These are phyloP conservation scores for Solanum bulbocastanum DNA, from an alignment of 257 asterid species.

Conservation along the genomic window DNA sequence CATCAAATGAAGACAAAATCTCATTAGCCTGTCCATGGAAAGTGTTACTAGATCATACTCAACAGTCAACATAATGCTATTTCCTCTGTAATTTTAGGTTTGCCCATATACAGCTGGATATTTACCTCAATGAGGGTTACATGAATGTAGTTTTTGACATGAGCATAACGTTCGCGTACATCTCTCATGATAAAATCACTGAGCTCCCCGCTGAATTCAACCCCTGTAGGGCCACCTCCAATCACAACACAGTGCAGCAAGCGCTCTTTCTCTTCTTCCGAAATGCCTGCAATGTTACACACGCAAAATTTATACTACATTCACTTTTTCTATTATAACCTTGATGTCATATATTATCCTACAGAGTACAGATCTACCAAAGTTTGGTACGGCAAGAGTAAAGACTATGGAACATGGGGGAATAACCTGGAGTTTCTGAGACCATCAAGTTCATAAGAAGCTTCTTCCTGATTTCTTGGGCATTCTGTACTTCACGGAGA, in stretches of 20 bases:
- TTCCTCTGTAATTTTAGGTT: background rate
- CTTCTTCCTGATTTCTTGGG: constrained; percentile 86
- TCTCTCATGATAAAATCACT: constrained; percentile 91
- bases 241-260: constrained; percentile 80
- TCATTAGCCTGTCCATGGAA: constrained; percentile 58
- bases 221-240: constrained; percentile 98
- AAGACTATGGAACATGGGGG: background rate
- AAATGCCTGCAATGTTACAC: constrained; percentile 35
- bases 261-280: constrained; percentile 86
- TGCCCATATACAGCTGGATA: background rate
- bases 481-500: constrained; percentile 80
- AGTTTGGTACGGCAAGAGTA: background rate
- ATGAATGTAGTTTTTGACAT: constrained; percentile 76
- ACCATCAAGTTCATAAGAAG: constrained; percentile 88
- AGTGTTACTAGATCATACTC: background rate
- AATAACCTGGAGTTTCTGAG: constrained; percentile 78
- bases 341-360: background rate
- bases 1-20: constrained; percentile 82
- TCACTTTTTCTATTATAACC: background rate
- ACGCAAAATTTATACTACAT: background rate
- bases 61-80: background rate
- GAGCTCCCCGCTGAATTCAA: constrained; percentile 88
- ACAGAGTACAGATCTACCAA: background rate
- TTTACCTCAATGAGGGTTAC: constrained; percentile 93
- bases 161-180: constrained; percentile 62